These are phyloP conservation scores for Saturnispora silvae DNA, from an alignment of 805 yeast species.

Conservation along the genomic window DNA sequence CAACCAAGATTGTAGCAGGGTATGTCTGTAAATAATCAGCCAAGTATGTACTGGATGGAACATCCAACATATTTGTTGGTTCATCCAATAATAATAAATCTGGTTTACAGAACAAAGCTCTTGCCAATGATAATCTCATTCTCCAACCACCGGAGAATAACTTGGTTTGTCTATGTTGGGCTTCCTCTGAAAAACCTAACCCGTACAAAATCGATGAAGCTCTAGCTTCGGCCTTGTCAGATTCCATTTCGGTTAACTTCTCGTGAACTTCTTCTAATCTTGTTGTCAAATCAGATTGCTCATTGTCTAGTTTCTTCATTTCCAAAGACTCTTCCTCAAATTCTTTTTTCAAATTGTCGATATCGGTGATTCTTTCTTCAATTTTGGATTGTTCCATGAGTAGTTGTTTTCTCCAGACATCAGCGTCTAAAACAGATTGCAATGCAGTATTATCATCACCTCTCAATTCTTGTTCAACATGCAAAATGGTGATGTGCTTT, in stretches of 20 bases:
- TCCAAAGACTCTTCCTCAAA: slow-evolving; percentile 71
- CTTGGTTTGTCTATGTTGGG: slow-evolving; percentile 77
- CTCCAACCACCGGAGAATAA: slow-evolving; percentile 99
- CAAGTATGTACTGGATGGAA: slow-evolving; percentile 91
- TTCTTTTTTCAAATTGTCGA: slow-evolving; percentile 56
- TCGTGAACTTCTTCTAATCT: slow-evolving; percentile 72
- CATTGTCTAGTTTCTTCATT: slow-evolving; percentile 73
- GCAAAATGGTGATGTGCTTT: slow-evolving; percentile 87
- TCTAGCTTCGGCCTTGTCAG: slow-evolving; percentile 94
- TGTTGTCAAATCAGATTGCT: slow-evolving; percentile 73
- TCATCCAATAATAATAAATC: slow-evolving; percentile 90
- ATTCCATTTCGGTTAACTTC: slow-evolving; percentile 85
- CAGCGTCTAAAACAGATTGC: slow-evolving; percentile 97
- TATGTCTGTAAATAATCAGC: slow-evolving; percentile 84
- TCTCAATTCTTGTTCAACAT: slow-evolving; percentile 93
- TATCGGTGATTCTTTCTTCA: slow-evolving; percentile 63
- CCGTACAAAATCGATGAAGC: slow-evolving; percentile 93
- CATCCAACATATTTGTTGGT: slow-evolving; percentile 99
- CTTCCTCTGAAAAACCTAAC: slow-evolving; percentile 82
- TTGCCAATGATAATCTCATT: slow-evolving; percentile 96
- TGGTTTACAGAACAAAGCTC: slow-evolving; percentile 96
- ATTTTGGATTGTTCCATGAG: slow-evolving; percentile 66
- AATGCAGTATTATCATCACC: slow-evolving; percentile 90
- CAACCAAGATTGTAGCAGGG: slow-evolving; percentile 87
- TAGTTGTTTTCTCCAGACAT: slow-evolving; percentile 94